Percentiles rank a stretch among this genome's conserved stretches.
Conservation (phyloP, 2,329 filamentous ascomycete species). For the Scleromitrula shiraiana region DNA sequence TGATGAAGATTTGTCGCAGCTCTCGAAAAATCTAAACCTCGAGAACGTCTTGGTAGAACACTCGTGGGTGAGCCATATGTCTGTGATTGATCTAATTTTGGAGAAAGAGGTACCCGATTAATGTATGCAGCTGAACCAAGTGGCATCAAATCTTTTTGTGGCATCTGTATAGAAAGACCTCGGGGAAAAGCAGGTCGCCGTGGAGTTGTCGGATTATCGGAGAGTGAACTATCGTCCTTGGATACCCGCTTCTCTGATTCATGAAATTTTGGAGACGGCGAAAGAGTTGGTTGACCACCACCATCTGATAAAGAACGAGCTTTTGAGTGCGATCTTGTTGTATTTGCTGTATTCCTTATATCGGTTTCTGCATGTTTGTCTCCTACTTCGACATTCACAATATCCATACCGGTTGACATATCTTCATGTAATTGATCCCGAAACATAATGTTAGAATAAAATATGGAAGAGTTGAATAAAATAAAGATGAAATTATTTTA, state of each 20-base stretch:
- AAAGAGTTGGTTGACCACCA: constrained; percentile 21
- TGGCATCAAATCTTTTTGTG: constrained; percentile 41
- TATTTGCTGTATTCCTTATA: constrained; percentile 5
- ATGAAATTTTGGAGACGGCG: constrained; percentile 29
- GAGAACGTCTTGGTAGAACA: constrained; percentile 78
- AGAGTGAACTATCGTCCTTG: constrained; percentile 30
- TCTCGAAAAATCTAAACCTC: constrained; percentile 86
- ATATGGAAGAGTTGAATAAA: background rate
- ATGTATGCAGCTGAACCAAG: constrained; percentile 38
- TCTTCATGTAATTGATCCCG: background rate
- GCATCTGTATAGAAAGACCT: constrained; percentile 64
- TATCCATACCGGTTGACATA: constrained; percentile 10
- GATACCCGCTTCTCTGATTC: constrained; percentile 26
- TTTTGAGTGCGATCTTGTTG: constrained; percentile 26
- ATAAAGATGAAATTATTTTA: background rate
- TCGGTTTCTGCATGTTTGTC: constrained; percentile 3
- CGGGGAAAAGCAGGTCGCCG: constrained; percentile 57
- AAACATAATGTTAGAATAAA: constrained; percentile 1
- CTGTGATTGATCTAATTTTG: constrained; percentile 76
- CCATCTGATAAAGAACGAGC: constrained; percentile 27
- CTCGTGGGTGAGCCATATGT: constrained; percentile 83
- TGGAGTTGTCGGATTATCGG: constrained; percentile 58
- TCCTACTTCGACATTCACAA: background rate
- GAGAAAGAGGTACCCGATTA: constrained; percentile 65
- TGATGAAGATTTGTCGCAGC: constrained; percentile 93